These are phyloP conservation scores for Globisporangium mamillatum DNA, from an alignment of 352 stramenopile species.

Conservation along the genomic window DNA sequence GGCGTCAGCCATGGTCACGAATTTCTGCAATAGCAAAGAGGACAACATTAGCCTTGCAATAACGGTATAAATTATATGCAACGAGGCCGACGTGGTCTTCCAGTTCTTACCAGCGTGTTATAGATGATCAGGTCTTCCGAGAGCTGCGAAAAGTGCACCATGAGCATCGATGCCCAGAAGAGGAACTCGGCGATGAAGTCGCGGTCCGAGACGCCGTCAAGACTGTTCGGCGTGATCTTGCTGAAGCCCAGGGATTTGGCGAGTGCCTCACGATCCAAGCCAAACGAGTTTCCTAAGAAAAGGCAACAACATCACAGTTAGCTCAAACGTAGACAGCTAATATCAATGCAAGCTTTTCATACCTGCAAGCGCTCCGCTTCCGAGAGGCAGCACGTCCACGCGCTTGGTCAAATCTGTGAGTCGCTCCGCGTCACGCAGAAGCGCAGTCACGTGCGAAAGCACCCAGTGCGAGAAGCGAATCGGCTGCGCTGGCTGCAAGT, in stretches of 20 bases:
- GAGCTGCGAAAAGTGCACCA: slow-evolving; percentile 97
- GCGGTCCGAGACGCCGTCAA: slow-evolving; percentile 98
- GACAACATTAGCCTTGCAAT: neutral
- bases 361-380: slow-evolving; percentile 93
- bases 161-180: slow-evolving; percentile 95
- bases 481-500: slow-evolving; percentile 97
- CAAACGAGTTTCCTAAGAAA: slow-evolving; percentile 92
- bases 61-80: neutral
- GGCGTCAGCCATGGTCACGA: slow-evolving; percentile 95
- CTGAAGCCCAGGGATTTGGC: slow-evolving; percentile 93
- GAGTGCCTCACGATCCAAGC: slow-evolving; percentile 94
- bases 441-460: slow-evolving; percentile 92
- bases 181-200: slow-evolving; percentile 99
- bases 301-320: neutral
- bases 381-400: slow-evolving; percentile 96
- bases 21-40: slow-evolving; percentile 42
- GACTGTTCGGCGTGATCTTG: slow-evolving; percentile 93
- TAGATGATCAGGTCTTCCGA: slow-evolving; percentile 99
- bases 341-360: neutral
- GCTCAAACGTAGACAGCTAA: neutral
- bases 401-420: slow-evolving; percentile 93
- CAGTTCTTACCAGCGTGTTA: slow-evolving; percentile 75
- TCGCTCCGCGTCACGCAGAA: slow-evolving; percentile 93
- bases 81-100: neutral
- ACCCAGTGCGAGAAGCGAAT: slow-evolving; percentile 99